Evolutionary conservation across 306 rosid species (phyloP), one percentile per base, ranked within the genome.

Genomic region (Abrus precatorius): DNA sequence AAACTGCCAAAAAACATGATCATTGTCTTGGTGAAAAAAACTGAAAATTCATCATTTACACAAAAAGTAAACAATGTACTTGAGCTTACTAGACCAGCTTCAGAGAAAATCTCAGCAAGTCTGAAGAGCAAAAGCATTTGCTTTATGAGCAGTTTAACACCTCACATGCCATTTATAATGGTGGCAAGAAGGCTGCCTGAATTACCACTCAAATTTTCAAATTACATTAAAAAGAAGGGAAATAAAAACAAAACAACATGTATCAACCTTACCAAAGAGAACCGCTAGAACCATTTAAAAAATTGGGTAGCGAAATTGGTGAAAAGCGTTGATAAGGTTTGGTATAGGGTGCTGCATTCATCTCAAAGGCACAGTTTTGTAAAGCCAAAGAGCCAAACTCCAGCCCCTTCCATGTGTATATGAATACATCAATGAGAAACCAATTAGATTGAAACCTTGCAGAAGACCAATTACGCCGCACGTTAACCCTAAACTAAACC

Each of bases 51-150:
- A 2, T 36, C 4, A 36, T 36, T 2, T 4, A 36, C 2, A 4
- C 40, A 36, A 4, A 2, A 36, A 36, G 4, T 36, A 36, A 36
- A 36, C 2, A 12, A 53, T 91, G 94, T 91, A 33, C 94, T 91
- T 47, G 82, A 78, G 95, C 98, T 85, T 92, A 94, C 93, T 94
- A 92, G 97, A 91, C 97, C 83, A 91, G 93, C 97, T 88, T 94
- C 98, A 94, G 67, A 86, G 93, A 75, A 0, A 71, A 78, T 75
- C 90, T 94, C 40, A 36, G 40, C 40, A 36, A 36, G 40, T 36
- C 93, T 92, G 94, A 92, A 92, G 90, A 91, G 98, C 94, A 87
- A 85, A 88, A 91, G 92, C 8, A 78, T 28, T 91, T 11, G 1
- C 80, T 92, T 29, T 94, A 82, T 89, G 91, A 91, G 97, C 67